Evolutionary conservation across 2,329 filamentous ascomycete genomes (phyloP).

Genomic region (Dichotomopilus funicola): DNA sequence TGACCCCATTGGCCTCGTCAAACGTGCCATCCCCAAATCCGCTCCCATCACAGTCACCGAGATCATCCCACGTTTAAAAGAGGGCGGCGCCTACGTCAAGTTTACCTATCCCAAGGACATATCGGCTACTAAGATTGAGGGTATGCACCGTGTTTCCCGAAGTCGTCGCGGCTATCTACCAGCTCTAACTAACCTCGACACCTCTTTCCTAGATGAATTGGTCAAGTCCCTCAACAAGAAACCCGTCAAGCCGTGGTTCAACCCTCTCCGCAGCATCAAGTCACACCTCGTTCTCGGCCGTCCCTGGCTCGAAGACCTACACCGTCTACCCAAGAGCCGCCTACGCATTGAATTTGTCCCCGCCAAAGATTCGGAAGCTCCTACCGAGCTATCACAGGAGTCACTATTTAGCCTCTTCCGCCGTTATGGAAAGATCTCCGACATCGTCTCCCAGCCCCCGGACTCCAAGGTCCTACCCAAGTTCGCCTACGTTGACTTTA

Average conservation of each 20-base stretch:
- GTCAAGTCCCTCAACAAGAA: slow-evolving; percentile 58
- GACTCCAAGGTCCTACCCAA: slow-evolving; percentile 81
- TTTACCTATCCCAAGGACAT: slow-evolving; percentile 50
- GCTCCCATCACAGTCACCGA: slow-evolving; percentile 67
- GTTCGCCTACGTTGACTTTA: slow-evolving; percentile 75
- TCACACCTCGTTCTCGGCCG: slow-evolving; percentile 71
- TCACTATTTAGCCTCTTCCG: slow-evolving; percentile 81
- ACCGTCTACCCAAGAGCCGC: slow-evolving; percentile 68
- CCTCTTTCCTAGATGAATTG: slow-evolving; percentile 39
- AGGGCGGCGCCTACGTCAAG: slow-evolving; percentile 91
- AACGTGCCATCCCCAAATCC: slow-evolving; percentile 56
- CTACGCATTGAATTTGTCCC: slow-evolving; percentile 81
- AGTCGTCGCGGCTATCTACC: not conserved
- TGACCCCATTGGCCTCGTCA: slow-evolving; percentile 49
- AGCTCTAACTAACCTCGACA: slow-evolving; percentile 2
- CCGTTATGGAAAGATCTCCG: slow-evolving; percentile 80
- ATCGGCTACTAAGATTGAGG: slow-evolving; percentile 38
- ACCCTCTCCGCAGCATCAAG: slow-evolving; percentile 65
- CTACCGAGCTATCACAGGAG: slow-evolving; percentile 76
- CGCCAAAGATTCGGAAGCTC: slow-evolving; percentile 51
- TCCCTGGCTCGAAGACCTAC: slow-evolving; percentile 92
- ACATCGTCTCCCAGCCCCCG: slow-evolving; percentile 74
- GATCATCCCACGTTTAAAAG: slow-evolving; percentile 76
- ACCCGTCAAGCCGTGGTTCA: slow-evolving; percentile 84
- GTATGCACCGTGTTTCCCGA: slow-evolving; percentile 20